A percentile compares a stretch with the other conserved stretches of the same genome.
Conservation (phyloP, 2,329 filamentous ascomycete species). For the Diaporthe vaccinii region DNA sequence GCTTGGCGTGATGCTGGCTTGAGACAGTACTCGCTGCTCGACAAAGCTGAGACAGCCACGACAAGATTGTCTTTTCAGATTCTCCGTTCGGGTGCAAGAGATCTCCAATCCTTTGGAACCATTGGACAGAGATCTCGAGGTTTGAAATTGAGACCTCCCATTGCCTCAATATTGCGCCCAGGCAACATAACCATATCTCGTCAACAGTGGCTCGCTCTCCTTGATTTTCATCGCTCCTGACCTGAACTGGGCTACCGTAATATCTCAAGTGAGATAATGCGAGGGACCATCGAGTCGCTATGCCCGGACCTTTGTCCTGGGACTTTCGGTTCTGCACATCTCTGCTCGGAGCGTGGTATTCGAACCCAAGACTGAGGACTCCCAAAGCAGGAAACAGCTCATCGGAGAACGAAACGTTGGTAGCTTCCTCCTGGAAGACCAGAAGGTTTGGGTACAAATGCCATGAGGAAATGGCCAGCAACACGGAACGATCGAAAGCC, state of each 20-base stretch:
- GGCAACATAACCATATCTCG: neutral
- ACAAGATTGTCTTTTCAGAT: neutral
- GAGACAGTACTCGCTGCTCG: neutral
- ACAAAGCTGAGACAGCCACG: neutral
- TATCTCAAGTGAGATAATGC: neutral
- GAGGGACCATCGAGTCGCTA: neutral
- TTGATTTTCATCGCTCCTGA: neutral
- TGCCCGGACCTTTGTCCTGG: neutral
- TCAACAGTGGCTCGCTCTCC: neutral
- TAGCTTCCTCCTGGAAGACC: neutral
- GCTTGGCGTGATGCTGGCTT: neutral
- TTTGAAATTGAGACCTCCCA: slow-evolving; percentile 3
- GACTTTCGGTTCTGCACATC: neutral
- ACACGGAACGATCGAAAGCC: neutral
- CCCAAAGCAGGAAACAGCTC: neutral
- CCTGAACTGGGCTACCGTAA: neutral
- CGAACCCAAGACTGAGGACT: neutral
- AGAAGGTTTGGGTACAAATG: slow-evolving; percentile 1
- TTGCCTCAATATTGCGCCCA: neutral
- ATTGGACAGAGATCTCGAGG: neutral
- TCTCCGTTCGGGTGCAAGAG: neutral
- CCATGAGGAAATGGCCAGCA: neutral
- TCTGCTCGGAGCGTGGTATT: neutral
- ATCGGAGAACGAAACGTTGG: neutral
- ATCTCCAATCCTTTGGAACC: neutral